Conservation (phyloP, 352 stramenopile genomes). For the Globisporangium irregulare region DNA sequence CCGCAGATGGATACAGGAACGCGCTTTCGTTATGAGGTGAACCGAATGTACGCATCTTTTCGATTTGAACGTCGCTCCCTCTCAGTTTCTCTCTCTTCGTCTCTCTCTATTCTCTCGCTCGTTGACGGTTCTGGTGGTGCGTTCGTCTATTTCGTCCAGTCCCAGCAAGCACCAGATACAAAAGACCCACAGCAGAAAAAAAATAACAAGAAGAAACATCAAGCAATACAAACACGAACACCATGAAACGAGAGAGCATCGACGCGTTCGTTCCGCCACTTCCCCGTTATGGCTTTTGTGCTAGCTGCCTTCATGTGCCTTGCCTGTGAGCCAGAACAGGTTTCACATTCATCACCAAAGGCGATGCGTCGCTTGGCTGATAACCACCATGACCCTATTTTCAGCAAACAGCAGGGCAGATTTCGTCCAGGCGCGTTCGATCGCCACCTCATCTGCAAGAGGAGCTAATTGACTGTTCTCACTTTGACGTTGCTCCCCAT, state of each 20-base stretch:
- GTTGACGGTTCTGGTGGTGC: conserved; percentile 14
- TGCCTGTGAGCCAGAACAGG: not conserved
- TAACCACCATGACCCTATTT: not conserved
- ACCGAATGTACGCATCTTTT: conserved; percentile 5
- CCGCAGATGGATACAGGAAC: conserved; percentile 4
- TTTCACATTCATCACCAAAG: not conserved
- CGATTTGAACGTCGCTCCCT: not conserved
- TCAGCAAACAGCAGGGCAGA: not conserved
- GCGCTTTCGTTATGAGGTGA: conserved; percentile 3
- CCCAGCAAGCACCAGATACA: conserved; percentile 3
- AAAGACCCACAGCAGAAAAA: not conserved
- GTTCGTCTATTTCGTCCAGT: not conserved
- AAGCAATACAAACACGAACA: not conserved
- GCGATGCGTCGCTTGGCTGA: not conserved
- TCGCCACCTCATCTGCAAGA: not conserved
- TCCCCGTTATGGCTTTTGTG: not conserved
- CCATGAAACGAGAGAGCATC: not conserved
- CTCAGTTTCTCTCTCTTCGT: too few relatives aligned
- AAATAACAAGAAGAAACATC: not conserved
- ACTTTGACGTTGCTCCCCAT: not conserved
- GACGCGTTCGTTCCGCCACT: not conserved
- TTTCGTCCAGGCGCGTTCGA: not conserved
- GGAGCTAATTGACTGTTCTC: not conserved
- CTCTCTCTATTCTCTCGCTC: not conserved
- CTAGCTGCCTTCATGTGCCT: not conserved